Evolutionary conservation across 2,329 filamentous ascomycete genomes (phyloP).

Genomic region (Aspergillus ibericus): DNA sequence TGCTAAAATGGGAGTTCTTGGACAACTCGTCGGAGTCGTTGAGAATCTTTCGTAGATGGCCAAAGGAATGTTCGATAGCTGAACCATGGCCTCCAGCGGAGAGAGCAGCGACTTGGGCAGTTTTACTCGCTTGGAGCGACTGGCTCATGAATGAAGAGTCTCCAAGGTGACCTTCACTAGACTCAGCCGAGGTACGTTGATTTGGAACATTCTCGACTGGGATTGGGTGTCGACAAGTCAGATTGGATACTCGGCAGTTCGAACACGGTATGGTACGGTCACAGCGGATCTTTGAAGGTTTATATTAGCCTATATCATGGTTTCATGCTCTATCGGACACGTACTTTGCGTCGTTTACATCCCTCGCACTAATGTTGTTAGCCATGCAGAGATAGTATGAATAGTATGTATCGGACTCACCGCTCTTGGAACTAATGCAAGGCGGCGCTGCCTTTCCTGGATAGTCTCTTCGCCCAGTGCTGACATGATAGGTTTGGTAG

Average conservation of each 20-base stretch:
- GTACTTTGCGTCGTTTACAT: conserved; percentile 8
- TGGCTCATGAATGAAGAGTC: conserved; percentile 2
- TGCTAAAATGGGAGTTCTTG: neutral
- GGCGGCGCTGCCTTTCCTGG: conserved; percentile 2
- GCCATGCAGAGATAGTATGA: neutral
- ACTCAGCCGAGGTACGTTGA: neutral
- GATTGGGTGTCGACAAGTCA: conserved; percentile 2
- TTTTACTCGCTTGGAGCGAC: conserved; percentile 2
- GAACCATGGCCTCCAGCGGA: neutral
- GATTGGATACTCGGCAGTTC: conserved; percentile 2
- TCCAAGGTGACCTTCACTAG: neutral
- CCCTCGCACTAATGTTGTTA: neutral
- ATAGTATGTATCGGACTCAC: neutral
- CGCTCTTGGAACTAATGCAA: neutral
- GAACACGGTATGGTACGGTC: conserved; percentile 4
- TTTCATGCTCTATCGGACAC: neutral
- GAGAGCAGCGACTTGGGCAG: neutral
- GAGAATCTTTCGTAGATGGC: neutral
- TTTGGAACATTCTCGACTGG: neutral
- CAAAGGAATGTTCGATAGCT: neutral
- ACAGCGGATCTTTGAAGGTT: neutral
- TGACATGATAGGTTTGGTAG: neutral
- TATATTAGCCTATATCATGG: neutral
- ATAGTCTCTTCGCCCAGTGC: neutral
- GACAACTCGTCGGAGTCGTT: neutral